These are phyloP conservation scores for Symbiodinium pilosum DNA, from an alignment of 73 alveolate species.

Conservation along the genomic window DNA sequence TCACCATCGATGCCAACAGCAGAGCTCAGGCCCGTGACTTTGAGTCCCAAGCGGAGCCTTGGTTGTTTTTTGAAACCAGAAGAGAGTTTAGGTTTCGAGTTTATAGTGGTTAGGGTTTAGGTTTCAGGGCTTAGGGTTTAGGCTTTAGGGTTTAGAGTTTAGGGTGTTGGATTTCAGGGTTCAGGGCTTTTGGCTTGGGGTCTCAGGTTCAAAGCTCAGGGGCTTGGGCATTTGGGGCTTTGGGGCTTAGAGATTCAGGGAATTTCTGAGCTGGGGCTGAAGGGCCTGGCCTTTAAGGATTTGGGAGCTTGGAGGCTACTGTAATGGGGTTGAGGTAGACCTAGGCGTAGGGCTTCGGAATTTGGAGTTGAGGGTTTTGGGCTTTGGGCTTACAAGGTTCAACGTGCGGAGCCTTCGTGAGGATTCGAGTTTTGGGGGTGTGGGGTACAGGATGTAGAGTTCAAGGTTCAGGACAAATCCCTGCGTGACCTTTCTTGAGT, in stretches of 20 bases:
- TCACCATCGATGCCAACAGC: neutral
- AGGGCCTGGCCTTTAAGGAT: too few species aligned
- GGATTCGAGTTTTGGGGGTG: neutral
- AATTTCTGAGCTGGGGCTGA: too few species aligned
- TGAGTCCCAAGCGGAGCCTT: neutral
- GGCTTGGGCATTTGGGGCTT: too few species aligned
- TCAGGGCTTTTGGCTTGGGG: neutral
- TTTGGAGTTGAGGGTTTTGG: neutral
- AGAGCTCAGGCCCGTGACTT: neutral
- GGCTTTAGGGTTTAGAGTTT: neutral
- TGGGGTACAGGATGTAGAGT: too few species aligned
- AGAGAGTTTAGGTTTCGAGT: neutral
- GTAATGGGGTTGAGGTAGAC: too few species aligned
- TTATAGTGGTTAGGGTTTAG: too few species aligned
- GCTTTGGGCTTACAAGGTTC: neutral
- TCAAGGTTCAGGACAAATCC: too few species aligned
- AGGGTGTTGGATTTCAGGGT: neutral
- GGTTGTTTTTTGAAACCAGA: too few species aligned
- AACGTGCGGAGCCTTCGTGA: neutral
- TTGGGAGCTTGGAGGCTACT: neutral
- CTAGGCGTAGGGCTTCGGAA: neutral
- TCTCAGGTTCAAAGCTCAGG: neutral
- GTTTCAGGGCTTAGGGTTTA: too few species aligned
- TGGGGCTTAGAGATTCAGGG: too few species aligned
- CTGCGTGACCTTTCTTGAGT: too few species aligned